Conservation (phyloP, 139 green algal genomes). For the Deuterostichococcus epilithicus region DNA sequence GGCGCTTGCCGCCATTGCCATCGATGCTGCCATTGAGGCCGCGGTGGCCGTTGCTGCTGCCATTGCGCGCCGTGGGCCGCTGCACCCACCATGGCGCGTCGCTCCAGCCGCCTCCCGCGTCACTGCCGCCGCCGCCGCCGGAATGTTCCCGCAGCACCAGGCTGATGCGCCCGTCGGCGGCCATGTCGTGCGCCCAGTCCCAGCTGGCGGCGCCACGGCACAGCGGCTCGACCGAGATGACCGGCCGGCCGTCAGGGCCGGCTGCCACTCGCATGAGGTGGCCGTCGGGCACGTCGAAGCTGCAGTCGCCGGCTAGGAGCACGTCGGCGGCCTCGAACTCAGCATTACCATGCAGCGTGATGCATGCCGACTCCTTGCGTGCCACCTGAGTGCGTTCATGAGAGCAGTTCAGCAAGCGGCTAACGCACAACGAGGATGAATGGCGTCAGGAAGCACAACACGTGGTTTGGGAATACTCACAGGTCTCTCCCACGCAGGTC, state of each 20-base stretch:
- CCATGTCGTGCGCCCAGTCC: constrained; percentile 55
- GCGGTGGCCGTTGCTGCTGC: too few relatives aligned
- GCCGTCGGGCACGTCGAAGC: constrained; percentile 76
- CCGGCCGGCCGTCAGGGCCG: constrained; percentile 5
- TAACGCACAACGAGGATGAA: constrained; percentile 2
- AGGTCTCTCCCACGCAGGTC: not conserved
- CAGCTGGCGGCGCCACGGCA: constrained; percentile 37
- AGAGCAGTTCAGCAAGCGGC: too few relatives aligned
- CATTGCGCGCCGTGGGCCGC: too few relatives aligned
- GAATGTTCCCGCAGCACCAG: constrained; percentile 20
- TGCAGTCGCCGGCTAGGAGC: constrained; percentile 32
- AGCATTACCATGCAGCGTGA: constrained; percentile 76
- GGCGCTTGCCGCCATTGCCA: too few relatives aligned
- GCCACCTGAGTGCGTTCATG: too few relatives aligned
- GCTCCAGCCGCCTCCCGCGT: constrained; percentile 3
- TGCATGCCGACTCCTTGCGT: constrained; percentile 52
- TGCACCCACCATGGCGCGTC: too few relatives aligned
- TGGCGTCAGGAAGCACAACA: not conserved
- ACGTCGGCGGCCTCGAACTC: constrained; percentile 87
- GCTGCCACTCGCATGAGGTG: constrained; percentile 61
- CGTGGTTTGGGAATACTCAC: not conserved
- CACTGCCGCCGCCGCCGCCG: not conserved
- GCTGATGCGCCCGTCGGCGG: constrained; percentile 3
- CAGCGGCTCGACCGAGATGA: not conserved
- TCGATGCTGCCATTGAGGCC: too few relatives aligned